Base-by-base conservation (phyloP, 1,139 yeast genomes). In the Fermentozyma sake region DNA sequence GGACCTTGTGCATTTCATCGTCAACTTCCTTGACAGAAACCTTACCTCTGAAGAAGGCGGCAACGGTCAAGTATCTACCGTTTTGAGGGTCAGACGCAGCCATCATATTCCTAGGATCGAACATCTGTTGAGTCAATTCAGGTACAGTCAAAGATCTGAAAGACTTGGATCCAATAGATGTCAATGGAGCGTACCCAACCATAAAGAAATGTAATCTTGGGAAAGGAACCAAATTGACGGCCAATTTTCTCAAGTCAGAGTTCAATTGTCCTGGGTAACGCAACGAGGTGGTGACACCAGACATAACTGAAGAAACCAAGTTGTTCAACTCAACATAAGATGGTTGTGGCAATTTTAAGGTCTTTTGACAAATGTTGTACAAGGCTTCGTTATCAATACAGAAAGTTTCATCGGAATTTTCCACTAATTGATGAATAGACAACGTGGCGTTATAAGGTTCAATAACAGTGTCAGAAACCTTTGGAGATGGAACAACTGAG, bases 181-280 rank as follows among this genome's bases (percentile, higher is more conserved):
- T 80, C 52, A 86, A 72, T 41, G 96, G 96, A 24, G 96, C 95
- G 55, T 82, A 86, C 38, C 95, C 95, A 35, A 86, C 95, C 80
- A 86, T 85, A 61, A 86, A 86, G 69, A 86, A 86, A 64, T 86
- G 96, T 52, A 86, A 76, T 63, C 96, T 79, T 53, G 95, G 94
- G 78, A 85, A 86, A 30, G 96, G 96, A 38, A 86, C 95, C 61
- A 86, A 71, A 64, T 86, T 86, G 39, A 85, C 95, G 14, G 95
- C 95, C 55, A 86, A 72, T 59, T 86, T 86, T 63, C 95, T 78
- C 53, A 86, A 71, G 59, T 86, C 96, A 19, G 93, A 80, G 68
- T 86, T 86, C 53, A 86, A 76, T 67, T 86, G 94, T 52, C 96
- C 95, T 33, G 96, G 96, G 68, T 79, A 86, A 62, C 96, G 83